phyloP scores from a whole-genome alignment of 352 stramenopile genomes.

The Globisporangium echinulatum region DNA sequence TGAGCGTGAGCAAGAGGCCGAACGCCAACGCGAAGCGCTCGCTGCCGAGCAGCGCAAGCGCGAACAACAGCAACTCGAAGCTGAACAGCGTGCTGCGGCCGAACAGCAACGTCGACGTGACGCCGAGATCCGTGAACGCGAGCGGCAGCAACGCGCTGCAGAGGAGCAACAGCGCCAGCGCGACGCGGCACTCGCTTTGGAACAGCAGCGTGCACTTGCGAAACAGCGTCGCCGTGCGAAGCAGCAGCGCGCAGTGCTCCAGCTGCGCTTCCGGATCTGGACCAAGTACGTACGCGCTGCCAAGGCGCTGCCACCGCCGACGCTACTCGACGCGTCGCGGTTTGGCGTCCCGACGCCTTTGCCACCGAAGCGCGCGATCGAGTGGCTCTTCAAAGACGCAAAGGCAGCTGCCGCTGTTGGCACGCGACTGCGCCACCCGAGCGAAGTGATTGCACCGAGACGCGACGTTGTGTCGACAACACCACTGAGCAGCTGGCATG shows the following conservation, averaged over 20 bases:
- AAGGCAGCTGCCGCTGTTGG: constrained; percentile 6
- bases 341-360: constrained; percentile 11
- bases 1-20: constrained; percentile 22
- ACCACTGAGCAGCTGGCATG: background rate
- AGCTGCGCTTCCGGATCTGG: constrained; percentile 57
- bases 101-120: constrained; percentile 10
- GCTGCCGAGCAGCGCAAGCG: constrained; percentile 33
- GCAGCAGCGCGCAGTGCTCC: constrained; percentile 42
- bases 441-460: constrained; percentile 1
- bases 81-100: too few species aligned
- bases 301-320: constrained; percentile 27
- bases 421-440: constrained; percentile 24
- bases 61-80: background rate
- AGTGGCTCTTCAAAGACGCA: constrained; percentile 32
- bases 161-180: background rate
- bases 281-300: constrained; percentile 53
- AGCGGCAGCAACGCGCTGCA: constrained; percentile 6
- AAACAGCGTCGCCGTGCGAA: constrained; percentile 22
- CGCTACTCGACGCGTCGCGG: constrained; percentile 28
- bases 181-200: background rate
- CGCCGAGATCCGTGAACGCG: constrained; percentile 4
- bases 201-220: background rate
- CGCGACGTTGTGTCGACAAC: background rate
- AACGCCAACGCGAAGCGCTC: constrained; percentile 20
- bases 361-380: constrained; percentile 28